Percentiles rank a stretch among this genome's conserved stretches.
Evolutionary conservation across 495 filamentous ascomycete species (phyloP).

Genomic region (Paragyromitra xinjiangensis): DNA sequence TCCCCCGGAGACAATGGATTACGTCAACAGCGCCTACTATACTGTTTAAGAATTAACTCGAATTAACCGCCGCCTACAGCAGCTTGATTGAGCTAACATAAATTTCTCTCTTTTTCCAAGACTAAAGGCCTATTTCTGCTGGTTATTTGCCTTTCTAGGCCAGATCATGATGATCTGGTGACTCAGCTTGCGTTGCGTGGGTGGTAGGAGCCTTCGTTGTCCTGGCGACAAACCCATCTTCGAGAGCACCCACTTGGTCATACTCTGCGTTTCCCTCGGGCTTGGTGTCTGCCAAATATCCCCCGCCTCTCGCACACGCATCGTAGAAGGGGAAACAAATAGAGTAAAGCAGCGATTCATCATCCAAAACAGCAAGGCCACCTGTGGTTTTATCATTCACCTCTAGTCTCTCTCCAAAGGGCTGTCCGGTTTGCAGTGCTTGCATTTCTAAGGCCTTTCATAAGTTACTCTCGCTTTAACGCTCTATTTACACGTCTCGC

Average conservation of each 20-base stretch:
- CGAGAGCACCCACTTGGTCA: constrained; percentile 26
- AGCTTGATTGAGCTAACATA: constrained; percentile 6
- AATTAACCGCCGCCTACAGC: constrained; percentile 16
- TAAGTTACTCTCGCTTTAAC: constrained; percentile 24
- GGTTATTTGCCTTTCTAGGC: neutral
- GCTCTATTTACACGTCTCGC: constrained; percentile 46
- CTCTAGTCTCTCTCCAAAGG: neutral
- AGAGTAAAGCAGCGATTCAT: constrained; percentile 23
- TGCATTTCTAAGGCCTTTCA: constrained; percentile 14
- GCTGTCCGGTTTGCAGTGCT: constrained; percentile 16
- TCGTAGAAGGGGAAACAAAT: constrained; percentile 41
- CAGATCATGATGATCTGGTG: constrained; percentile 2
- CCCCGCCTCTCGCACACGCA: constrained; percentile 46
- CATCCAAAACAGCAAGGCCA: constrained; percentile 27
- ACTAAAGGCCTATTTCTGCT: neutral
- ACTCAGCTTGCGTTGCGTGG: constrained; percentile 16
- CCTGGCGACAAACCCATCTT: constrained; percentile 53
- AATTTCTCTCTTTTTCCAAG: neutral
- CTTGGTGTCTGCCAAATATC: constrained; percentile 25
- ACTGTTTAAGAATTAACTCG: constrained; percentile 14
- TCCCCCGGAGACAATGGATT: constrained; percentile 35
- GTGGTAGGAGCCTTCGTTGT: constrained; percentile 42
- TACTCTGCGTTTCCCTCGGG: constrained; percentile 35
- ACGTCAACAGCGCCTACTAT: constrained; percentile 27
- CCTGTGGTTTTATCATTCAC: constrained; percentile 13